Evolutionary conservation across 2,329 filamentous ascomycete species (phyloP).

Genomic region (Graphium sp.): DNA sequence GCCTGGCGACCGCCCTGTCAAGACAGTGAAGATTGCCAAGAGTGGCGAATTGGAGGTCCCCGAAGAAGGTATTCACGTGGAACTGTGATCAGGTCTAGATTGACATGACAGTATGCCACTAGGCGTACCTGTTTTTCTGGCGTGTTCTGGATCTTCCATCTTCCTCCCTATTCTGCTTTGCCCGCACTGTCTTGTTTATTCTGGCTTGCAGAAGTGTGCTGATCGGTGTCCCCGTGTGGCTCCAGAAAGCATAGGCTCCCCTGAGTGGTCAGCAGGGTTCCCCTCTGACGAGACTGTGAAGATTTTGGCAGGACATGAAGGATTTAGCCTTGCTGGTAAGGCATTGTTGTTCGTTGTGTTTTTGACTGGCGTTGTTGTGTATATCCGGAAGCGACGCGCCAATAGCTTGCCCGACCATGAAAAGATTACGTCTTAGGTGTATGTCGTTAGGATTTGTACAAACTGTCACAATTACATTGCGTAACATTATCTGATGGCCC

Average conservation of each 20-base stretch:
- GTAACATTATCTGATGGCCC: too few relatives aligned
- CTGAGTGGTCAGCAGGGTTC: too few relatives aligned
- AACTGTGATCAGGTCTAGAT: conserved; percentile 58
- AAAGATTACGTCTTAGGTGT: too few relatives aligned
- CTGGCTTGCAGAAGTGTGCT: too few relatives aligned
- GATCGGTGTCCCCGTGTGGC: too few relatives aligned
- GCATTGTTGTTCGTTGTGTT: conserved; percentile 5
- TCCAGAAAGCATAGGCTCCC: too few relatives aligned
- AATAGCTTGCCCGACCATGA: neutral
- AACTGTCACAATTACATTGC: too few relatives aligned
- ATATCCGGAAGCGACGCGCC: conserved; percentile 5
- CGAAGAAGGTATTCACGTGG: conserved; percentile 83
- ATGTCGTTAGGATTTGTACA: too few relatives aligned
- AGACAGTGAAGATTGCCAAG: conserved; percentile 62
- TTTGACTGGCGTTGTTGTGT: conserved; percentile 4
- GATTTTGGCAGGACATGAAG: too few relatives aligned
- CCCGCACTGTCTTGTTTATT: too few relatives aligned
- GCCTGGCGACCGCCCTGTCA: conserved; percentile 49
- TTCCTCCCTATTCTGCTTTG: conserved; percentile 15
- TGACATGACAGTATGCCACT: conserved; percentile 7
- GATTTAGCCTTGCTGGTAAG: too few relatives aligned
- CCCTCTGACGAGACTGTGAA: too few relatives aligned
- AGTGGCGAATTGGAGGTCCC: conserved; percentile 72
- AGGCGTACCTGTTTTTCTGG: conserved; percentile 11
- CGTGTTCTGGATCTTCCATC: conserved; percentile 8